phyloP scores from a whole-genome alignment of 169 alveolate species.

The Cryptosporidium parvum region DNA sequence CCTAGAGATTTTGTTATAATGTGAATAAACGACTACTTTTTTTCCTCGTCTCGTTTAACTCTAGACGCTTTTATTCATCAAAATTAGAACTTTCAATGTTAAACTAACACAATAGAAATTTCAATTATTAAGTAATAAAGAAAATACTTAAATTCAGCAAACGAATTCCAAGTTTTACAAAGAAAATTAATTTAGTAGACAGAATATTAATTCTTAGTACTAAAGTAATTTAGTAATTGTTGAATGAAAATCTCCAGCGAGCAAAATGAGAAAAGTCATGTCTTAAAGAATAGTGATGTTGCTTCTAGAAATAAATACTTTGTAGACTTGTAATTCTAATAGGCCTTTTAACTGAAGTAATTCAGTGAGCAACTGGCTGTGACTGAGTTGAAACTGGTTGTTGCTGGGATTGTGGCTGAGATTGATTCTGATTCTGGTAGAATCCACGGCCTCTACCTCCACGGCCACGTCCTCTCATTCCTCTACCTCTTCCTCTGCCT shows the following conservation, averaged over 20 bases:
- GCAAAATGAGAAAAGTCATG: slow-evolving; percentile 41
- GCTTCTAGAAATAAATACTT: slow-evolving; percentile 7
- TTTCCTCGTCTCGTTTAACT: background rate
- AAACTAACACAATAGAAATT: background rate
- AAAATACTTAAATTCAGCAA: background rate
- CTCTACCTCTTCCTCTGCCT: slow-evolving; percentile 72
- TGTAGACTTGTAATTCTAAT: background rate
- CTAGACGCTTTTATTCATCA: too few species aligned
- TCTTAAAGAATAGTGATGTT: slow-evolving; percentile 19
- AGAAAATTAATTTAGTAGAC: slow-evolving; percentile 23
- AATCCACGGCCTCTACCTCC: slow-evolving; percentile 78
- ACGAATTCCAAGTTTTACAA: background rate
- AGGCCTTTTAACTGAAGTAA: background rate
- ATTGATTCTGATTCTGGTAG: slow-evolving; percentile 33
- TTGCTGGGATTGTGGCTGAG: slow-evolving; percentile 43
- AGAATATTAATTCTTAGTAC: slow-evolving; percentile 17
- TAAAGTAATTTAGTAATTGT: slow-evolving; percentile 6
- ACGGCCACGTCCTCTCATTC: slow-evolving; percentile 77
- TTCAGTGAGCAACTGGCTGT: slow-evolving; percentile 10
- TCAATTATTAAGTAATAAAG: background rate
- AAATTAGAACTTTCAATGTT: background rate
- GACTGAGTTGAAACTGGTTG: slow-evolving; percentile 6
- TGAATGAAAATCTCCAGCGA: slow-evolving; percentile 5
- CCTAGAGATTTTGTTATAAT: background rate
- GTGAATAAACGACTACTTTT: background rate